Base-by-base conservation (phyloP, 495 filamentous ascomycete species). In the Gamarada debralockiae region DNA sequence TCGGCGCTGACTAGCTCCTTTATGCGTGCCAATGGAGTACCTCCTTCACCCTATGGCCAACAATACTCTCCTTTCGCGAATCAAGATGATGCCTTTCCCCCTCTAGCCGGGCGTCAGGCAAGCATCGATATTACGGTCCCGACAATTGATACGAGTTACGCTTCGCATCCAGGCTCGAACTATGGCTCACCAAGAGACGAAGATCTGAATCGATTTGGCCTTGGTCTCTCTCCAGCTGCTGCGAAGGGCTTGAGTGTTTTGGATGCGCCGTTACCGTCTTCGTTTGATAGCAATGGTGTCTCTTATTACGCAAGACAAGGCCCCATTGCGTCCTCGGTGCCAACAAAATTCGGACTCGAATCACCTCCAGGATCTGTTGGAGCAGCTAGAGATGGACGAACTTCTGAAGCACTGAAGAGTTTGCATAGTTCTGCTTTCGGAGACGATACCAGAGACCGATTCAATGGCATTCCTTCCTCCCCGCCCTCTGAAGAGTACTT, bases 231-330 rank as follows among this genome's bases (percentile, higher is more conserved):
- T n/a, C 90, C 92, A 20, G 77, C 66, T 68, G 81, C 72, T 20
- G 65, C 66, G 9, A 83, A 80, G 61, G 83, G 82, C 8, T 77
- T 91, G 37, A 95, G 82, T 39, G 89, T 90, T n/a, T 79, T 97
- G 17, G 93, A 98, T 73, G 95, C 91, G 6, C 90, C 90, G 2
- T 81, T 98, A 21, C 93, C 93, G 8, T 90, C 90, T 10, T 97
- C 93, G 1, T 97, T 98, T 64, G 95, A 97, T 66, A 95, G 90
- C 62, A 91, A 97, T 59, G 93, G 93, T 38, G 89, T 96, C 17
- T 96, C 92, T 5, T 86, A 90, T 62, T 87, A 87, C 48, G 92
- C 93, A 21, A 80, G 91, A 45, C 88, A 90, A 63, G 95, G 90
- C 1, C 90, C 93, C 0, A 90, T 95, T 59, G 92, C 92, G 12